Evolutionary conservation across 495 filamentous ascomycete species (phyloP).

Genomic region (Chlorociboria aeruginascens): DNA sequence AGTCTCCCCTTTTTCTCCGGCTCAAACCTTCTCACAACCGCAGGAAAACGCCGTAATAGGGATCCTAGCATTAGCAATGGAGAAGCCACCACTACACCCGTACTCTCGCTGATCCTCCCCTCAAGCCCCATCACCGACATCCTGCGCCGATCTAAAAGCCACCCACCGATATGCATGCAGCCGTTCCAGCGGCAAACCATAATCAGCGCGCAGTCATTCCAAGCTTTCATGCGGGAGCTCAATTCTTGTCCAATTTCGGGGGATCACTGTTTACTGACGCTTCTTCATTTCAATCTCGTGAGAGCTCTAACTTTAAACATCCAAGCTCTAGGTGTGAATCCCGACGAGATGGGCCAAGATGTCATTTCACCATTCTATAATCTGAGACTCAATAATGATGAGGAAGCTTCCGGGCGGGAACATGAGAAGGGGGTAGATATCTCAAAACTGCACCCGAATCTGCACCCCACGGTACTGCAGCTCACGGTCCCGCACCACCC

Average conservation of each 20-base stretch:
- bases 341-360: background rate
- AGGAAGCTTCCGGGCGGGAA: background rate
- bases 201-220: background rate
- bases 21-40: background rate
- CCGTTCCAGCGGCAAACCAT: background rate
- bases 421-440: background rate
- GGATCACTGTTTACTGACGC: conserved; percentile 4
- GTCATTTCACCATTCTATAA: conserved; percentile 3
- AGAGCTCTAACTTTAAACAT: background rate
- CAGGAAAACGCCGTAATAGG: background rate
- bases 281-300: conserved; percentile 6
- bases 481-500: conserved; percentile 21
- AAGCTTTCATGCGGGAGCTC: background rate
- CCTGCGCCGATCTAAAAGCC: background rate
- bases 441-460: conserved; percentile 9
- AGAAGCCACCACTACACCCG: too few species aligned
- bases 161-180: background rate
- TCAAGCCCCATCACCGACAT: too few species aligned
- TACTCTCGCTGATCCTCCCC: too few species aligned
- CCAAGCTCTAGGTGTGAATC: background rate
- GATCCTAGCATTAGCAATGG: too few species aligned
- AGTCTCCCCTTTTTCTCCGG: background rate
- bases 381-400: background rate
- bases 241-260: background rate
- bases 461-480: conserved; percentile 18